These are phyloP conservation scores for Leucocoprinus birnbaumii DNA, from an alignment of 768 basidiomycete genomes.

Conservation along the genomic window DNA sequence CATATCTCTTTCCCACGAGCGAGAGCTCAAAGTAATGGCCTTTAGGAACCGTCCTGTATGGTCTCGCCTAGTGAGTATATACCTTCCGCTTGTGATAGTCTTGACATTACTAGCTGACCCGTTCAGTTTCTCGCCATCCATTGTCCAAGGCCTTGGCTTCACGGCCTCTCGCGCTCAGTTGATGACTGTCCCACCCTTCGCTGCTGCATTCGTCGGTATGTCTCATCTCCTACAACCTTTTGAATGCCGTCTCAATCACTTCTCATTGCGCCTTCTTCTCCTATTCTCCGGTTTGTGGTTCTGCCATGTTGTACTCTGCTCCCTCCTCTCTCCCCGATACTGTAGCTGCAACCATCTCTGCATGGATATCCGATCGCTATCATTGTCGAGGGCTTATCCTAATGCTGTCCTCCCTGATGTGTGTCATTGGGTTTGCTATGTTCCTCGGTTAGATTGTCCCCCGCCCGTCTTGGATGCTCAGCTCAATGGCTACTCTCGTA, in stretches of 20 bases:
- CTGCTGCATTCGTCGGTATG: constrained; percentile 29
- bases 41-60: too few relatives aligned
- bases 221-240: too few relatives aligned
- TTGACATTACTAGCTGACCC: too few relatives aligned
- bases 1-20: too few relatives aligned
- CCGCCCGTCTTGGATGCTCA: not conserved
- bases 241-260: too few relatives aligned
- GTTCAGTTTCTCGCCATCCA: constrained; percentile 33
- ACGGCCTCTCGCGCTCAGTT: constrained; percentile 27
- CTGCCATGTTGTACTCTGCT: too few relatives aligned
- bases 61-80: too few relatives aligned
- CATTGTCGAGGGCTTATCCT: constrained; percentile 22
- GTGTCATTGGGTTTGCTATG: constrained; percentile 28
- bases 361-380: constrained; percentile 23
- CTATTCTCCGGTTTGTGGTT: constrained; percentile 3
- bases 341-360: too few relatives aligned
- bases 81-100: too few relatives aligned
- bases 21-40: too few relatives aligned
- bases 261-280: too few relatives aligned
- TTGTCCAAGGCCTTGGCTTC: constrained; percentile 33
- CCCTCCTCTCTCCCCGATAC: too few relatives aligned
- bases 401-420: constrained; percentile 18
- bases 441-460: constrained; percentile 21
- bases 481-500: constrained; percentile 13
- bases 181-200: constrained; percentile 36